phyloP scores from a whole-genome alignment of 352 stramenopile species.

The Pythium chondricola region DNA sequence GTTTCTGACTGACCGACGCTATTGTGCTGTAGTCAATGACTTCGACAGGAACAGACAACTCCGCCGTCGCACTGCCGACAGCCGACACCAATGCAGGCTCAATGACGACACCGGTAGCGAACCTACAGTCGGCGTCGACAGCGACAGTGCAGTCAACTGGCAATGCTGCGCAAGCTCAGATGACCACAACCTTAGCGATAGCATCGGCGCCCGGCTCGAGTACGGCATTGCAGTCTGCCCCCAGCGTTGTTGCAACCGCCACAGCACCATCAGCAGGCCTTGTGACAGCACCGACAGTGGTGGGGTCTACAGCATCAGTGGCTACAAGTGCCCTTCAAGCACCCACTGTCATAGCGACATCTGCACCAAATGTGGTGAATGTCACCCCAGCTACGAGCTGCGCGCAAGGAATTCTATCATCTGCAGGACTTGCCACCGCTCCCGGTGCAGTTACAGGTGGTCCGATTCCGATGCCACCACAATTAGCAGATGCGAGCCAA shows the following conservation, averaged over 20 bases:
- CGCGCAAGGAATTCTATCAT: too few relatives aligned
- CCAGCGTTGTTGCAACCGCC: background rate
- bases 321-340: background rate
- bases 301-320: background rate
- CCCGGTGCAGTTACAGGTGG: background rate
- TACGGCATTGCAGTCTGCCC: background rate
- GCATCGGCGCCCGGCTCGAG: background rate
- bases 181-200: background rate
- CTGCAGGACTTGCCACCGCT: background rate
- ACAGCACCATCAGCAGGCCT: background rate
- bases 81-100: background rate
- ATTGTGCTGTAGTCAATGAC: too few relatives aligned
- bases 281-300: background rate
- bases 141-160: background rate
- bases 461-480: conserved; percentile 17
- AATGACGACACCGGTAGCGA: background rate
- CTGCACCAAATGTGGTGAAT: background rate
- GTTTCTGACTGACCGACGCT: too few relatives aligned
- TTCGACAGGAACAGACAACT: background rate
- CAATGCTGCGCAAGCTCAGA: background rate
- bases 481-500: conserved; percentile 9
- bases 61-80: background rate
- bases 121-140: background rate
- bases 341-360: conserved; percentile 1
- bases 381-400: background rate